Evolutionary conservation across 139 green algal genomes (phyloP), one percentile per base, ranked within the genome.

Genomic region (Pleodorina starrii): DNA sequence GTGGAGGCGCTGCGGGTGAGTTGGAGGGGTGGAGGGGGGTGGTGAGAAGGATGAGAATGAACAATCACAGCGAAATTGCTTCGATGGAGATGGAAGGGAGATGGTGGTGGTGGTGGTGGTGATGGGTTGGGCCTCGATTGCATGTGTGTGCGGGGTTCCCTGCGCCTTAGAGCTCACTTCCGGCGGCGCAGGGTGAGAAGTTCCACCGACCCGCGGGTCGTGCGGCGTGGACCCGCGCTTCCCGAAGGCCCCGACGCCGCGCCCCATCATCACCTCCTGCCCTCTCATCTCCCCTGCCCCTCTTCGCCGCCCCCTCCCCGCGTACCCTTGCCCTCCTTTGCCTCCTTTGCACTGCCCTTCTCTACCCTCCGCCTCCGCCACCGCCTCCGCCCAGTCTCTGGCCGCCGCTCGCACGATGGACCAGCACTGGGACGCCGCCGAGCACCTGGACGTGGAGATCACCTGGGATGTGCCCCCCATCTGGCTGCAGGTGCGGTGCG

Each of bases 391-490:
- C 42, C 42, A 88, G 82, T 79, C 82, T n/a, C 82, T 88, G 82
- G 82, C 66, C 19, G 35, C 82, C 35, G 82, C 82, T 19, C 82
- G 82, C 44, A 17, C 42, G 38, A 88, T 79, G 82, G 63, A 79
- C 16, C 29, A 88, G 63, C 82, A 88, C 82, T 88, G 82, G 82
- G 82, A 88, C 82, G 82, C 82, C 19, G 63, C 63, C 5, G 29
- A 69, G 63, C 40, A 66, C 16, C 82, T 88, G 82, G 82, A 88
- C 46, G 43, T 88, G 44, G 82, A 69, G 46, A 63, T 88, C 38
- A 77, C 46, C 3, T 88, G 82, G 82, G 82, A 88, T 69, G 82
- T 38, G 60, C 82, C 82, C 43, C 82, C 82, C n/a, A 79, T 88
- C 16, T 44, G 25, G 17, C 63, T 88, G 63, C 82, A 88, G 82